These are phyloP conservation scores for Priceomyces medius DNA, from an alignment of 805 yeast genomes.

Conservation along the genomic window DNA sequence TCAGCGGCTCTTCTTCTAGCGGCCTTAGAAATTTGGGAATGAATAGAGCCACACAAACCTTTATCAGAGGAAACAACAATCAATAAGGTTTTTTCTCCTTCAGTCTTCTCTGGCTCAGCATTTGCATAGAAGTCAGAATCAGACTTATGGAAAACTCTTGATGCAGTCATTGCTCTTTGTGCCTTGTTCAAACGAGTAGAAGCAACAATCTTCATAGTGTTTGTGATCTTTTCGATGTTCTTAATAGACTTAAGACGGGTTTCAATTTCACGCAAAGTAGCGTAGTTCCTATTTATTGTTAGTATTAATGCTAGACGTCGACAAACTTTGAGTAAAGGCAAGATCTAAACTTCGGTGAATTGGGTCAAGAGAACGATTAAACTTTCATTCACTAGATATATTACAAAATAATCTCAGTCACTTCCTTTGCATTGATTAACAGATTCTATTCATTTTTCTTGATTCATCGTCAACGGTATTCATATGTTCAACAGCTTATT, in stretches of 20 bases:
- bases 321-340: no score
- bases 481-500: no score
- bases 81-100: constrained; percentile 65
- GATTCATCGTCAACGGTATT: no score
- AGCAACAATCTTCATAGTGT: constrained; percentile 99
- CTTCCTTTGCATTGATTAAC: no score
- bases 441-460: no score
- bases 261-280: constrained; percentile 98
- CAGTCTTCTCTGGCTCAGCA: constrained; percentile 71
- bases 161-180: constrained; percentile 86
- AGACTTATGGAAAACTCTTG: constrained; percentile 80
- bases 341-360: not conserved
- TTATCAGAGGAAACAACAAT: constrained; percentile 94
- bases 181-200: constrained; percentile 95
- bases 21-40: constrained; percentile 88
- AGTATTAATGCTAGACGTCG: constrained; percentile 15
- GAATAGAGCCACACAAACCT: constrained; percentile 98
- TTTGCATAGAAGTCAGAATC: constrained; percentile 76
- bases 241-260: constrained; percentile 96
- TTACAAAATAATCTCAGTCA: no score
- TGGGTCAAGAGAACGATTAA: not conserved
- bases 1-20: constrained; percentile 68
- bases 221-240: constrained; percentile 98
- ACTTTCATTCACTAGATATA: not conserved
- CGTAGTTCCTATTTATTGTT: constrained; percentile 75